phyloP scores from a whole-genome alignment of 805 yeast genomes.

The Candida qinlingensis region DNA sequence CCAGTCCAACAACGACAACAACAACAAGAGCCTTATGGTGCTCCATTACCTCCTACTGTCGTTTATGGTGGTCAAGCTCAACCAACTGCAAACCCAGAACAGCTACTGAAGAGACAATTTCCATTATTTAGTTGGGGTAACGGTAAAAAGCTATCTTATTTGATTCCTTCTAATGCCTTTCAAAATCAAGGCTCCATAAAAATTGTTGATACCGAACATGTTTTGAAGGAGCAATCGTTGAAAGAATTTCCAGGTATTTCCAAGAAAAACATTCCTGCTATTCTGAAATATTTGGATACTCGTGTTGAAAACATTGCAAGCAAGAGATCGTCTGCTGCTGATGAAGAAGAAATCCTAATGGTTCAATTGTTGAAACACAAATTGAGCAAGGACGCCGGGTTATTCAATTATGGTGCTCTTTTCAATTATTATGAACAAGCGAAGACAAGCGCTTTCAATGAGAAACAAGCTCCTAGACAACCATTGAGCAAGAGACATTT shows the following conservation, averaged over 20 bases:
- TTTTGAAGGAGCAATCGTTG: slow-evolving; percentile 29
- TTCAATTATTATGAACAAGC: slow-evolving; percentile 15
- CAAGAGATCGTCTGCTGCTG: slow-evolving; percentile 37
- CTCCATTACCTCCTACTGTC: background rate
- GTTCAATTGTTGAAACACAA: slow-evolving; percentile 26
- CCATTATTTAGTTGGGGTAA: slow-evolving; percentile 70
- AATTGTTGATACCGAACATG: slow-evolving; percentile 29
- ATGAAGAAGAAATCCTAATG: slow-evolving; percentile 71
- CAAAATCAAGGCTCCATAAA: slow-evolving; percentile 28
- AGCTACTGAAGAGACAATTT: slow-evolving; percentile 56
- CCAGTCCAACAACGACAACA: background rate
- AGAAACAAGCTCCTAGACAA: slow-evolving; percentile 17
- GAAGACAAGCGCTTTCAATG: background rate
- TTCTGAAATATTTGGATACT: slow-evolving; percentile 24
- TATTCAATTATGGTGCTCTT: slow-evolving; percentile 19
- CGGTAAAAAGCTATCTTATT: slow-evolving; percentile 38
- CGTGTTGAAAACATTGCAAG: slow-evolving; percentile 8
- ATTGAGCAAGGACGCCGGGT: slow-evolving; percentile 9
- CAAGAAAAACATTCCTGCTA: slow-evolving; percentile 24
- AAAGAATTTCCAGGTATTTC: slow-evolving; percentile 32
- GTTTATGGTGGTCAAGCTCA: background rate
- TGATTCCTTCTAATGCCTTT: slow-evolving; percentile 33
- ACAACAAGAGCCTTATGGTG: slow-evolving; percentile 1
- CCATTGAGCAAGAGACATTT: slow-evolving; percentile 24
- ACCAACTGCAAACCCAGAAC: slow-evolving; percentile 44